Base-by-base conservation (phyloP, 1,284 basidiomycete species). In the Ganoderma lingzhi region DNA sequence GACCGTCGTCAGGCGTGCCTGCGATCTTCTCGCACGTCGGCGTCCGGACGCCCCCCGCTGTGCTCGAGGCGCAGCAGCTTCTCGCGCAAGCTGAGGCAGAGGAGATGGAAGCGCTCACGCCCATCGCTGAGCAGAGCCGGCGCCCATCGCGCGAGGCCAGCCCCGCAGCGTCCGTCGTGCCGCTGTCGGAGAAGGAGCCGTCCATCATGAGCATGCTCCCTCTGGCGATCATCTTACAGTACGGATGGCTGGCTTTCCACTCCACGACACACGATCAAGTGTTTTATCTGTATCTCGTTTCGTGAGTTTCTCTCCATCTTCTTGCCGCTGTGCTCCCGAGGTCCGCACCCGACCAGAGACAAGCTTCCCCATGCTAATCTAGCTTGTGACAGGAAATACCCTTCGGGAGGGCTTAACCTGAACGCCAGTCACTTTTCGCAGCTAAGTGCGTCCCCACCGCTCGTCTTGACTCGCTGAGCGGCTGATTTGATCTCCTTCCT, bases 211-310 rank as follows among this genome's bases (percentile, higher is more conserved):
- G 88, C 23, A 90, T 90, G 77, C 81, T 95, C 44, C 93, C 93
- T 6, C 72, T 92, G 37, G 72, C 90, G 72, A 87, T 95, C 69
- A 94, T 95, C 70, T 77, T 93, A 23, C 93, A 95, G 79, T 95
- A 95, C 78, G 93, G 93, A 19, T 79, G 93, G 72, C 81, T 95
- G 74, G 93, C 93, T 17, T 79, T 95, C 66, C 93, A 95, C 77
- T 87, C 87, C 48, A 95, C 93, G n/a, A 93, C 92, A 3, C 93
- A 95, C 76, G 93, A 95, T 81, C 93, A 95, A 78, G 82, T 95
- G 28, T 95, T 95, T 80, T 87, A 94, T 80, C 91, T 91, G 2
- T 95, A 95, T 79, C 88, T 94, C 42, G 92, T 94, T 66, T 90
- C 92, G 93, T 94, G 72, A 84, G 91, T 86, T 39, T 37, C 35